phyloP scores from a whole-genome alignment of 345 rosid species.

The Gynandropsis gynandra region DNA sequence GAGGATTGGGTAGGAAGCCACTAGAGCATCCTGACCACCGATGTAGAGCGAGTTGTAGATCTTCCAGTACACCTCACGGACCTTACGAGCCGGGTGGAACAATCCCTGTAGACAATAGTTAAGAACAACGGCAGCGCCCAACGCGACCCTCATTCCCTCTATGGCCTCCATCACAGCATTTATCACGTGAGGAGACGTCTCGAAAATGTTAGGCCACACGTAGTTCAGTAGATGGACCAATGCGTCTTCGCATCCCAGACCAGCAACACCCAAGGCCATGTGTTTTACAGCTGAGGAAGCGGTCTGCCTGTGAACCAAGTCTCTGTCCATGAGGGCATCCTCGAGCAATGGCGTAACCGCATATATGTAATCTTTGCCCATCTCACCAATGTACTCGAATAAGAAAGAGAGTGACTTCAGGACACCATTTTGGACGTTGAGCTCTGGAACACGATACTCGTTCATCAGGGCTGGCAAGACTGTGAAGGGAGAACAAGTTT shows the following conservation, averaged over 20 bases:
- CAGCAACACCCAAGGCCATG: slow-evolving; percentile 98
- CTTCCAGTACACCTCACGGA: slow-evolving; percentile 99
- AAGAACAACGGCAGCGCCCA: slow-evolving; percentile 78
- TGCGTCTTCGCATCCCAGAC: slow-evolving; percentile 98
- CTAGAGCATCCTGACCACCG: slow-evolving; percentile 89
- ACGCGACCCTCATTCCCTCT: slow-evolving; percentile 96
- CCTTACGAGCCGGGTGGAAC: slow-evolving; percentile 97
- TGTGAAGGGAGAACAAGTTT: slow-evolving; percentile 95
- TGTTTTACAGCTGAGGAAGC: slow-evolving; percentile 98
- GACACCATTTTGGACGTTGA: slow-evolving; percentile 97
- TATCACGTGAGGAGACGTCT: slow-evolving; percentile 97
- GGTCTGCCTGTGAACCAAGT: slow-evolving; percentile 94
- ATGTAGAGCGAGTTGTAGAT: slow-evolving; percentile 92
- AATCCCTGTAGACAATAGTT: slow-evolving; percentile 97
- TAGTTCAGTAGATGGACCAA: slow-evolving; percentile 79
- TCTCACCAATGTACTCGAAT: slow-evolving; percentile 95
- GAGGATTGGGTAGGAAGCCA: slow-evolving; percentile 81
- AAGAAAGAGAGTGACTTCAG: slow-evolving; percentile 91
- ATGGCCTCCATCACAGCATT: slow-evolving; percentile 98
- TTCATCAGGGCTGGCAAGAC: slow-evolving; percentile 96
- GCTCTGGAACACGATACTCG: slow-evolving; percentile 97
- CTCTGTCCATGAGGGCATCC: slow-evolving; percentile 98
- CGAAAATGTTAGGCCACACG: slow-evolving; percentile 98
- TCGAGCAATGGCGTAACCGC: slow-evolving; percentile 98
- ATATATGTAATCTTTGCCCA: slow-evolving; percentile 97